Base-by-base conservation (phyloP, 108 stramenopile species). In the Cyclotella kingstonii region DNA sequence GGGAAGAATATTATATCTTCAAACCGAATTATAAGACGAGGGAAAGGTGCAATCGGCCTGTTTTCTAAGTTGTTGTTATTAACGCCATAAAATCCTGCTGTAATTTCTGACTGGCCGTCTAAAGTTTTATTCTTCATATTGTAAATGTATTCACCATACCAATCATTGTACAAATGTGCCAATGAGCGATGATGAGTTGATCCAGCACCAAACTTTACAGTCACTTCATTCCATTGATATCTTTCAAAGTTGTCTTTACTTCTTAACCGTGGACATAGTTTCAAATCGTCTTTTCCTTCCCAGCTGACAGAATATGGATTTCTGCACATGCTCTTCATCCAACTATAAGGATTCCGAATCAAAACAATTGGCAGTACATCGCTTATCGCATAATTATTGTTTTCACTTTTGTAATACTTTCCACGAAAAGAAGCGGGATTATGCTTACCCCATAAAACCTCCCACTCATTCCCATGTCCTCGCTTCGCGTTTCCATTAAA, bases 151-250 rank as follows among this genome's bases (percentile, higher is more conserved):
- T 76, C 79, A 40, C 64, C 54, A 61, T 94, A 89, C 89, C 87
- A 90, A 54, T 89, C 87, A 58, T 87, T 87, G 79, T 79, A 90
- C 57, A 90, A 40, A 60, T 85, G 82, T 12, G 70, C 84, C 42
- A 90, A 41, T 26, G 76, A 79, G 8, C 66, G 5, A 49, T 86
- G 73, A 56, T 80, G 66, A 25, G 78, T 73, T 23, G 64, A 66
- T 27, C 66, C 76, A 3, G 70, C 69, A 4, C 74, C 85, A 65
- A 83, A 88, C 22, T 54, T 80, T 2, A 82, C 82, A 43, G 76
- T 64, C 4, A 91, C 90, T 1, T 64, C 35, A 57, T 84, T 84
- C 84, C 84, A 89, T n/a, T n/a, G n/a, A n/a, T n/a, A n/a, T n/a
- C 11, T 55, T 41, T 40, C 51, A 41, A 31, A 49, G 31, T 29